Conservation (phyloP, 1,284 basidiomycete genomes). For the Anthracocystis panici-leucophaei region DNA sequence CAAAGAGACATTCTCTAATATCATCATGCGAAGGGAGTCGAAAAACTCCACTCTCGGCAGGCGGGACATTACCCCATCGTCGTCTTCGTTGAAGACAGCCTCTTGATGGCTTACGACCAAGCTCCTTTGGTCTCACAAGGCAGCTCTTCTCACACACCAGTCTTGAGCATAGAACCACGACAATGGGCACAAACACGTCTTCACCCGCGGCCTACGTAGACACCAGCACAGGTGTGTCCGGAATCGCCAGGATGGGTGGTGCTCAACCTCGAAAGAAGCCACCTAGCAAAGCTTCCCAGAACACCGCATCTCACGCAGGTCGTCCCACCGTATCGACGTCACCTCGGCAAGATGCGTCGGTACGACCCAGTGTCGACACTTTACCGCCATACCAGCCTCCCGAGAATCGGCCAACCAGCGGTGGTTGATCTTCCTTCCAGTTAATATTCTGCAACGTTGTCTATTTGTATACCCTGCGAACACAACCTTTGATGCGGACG, state of each 20-base stretch:
- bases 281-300: not conserved
- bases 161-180: not conserved
- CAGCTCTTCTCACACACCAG: too few species aligned
- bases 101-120: too few species aligned
- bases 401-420: not conserved
- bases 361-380: slow-evolving; percentile 22
- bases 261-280: slow-evolving; percentile 34
- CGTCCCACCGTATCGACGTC: not conserved
- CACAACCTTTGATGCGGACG: not conserved
- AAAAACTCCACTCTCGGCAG: slow-evolving; percentile 1
- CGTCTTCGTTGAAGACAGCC: not conserved
- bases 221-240: slow-evolving; percentile 14
- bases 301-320: not conserved
- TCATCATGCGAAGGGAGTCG: too few species aligned
- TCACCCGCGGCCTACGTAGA: slow-evolving; percentile 39
- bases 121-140: too few species aligned
- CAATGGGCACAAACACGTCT: slow-evolving; percentile 35
- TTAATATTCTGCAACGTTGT: too few species aligned
- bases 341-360: not conserved
- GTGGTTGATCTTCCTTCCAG: not conserved
- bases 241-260: slow-evolving; percentile 39
- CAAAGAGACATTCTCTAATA: too few species aligned
- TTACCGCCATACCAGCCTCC: slow-evolving; percentile 27
- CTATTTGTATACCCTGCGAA: not conserved
- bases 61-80: slow-evolving; percentile 10